Evolutionary conservation across 345 rosid genomes (phyloP).

Genomic region (Pistacia atlantica): DNA sequence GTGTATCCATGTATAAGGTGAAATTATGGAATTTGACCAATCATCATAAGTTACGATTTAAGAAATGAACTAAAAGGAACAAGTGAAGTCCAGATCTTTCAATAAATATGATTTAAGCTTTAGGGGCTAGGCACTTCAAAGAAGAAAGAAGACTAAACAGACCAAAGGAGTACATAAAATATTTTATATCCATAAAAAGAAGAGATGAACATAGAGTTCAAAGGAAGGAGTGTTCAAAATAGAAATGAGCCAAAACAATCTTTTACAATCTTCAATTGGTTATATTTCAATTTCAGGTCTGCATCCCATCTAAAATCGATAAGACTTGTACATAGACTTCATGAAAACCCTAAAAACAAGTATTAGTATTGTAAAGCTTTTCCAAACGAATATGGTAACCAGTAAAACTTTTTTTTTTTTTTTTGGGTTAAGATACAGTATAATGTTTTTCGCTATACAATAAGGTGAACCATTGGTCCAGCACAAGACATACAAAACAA

Average conservation of each 20-base stretch:
- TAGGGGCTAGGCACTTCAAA: neutral
- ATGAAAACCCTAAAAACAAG: neutral
- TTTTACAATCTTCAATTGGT: neutral
- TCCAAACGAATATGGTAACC: neutral
- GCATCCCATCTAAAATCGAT: neutral
- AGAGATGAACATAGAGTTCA: neutral
- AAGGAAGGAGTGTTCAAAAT: neutral
- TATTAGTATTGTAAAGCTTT: neutral
- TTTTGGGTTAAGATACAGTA: too few species aligned
- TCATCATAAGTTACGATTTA: neutral
- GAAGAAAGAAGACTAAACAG: neutral
- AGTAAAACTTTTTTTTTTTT: neutral
- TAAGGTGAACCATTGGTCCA: too few species aligned
- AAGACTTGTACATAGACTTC: neutral
- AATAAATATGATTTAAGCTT: neutral
- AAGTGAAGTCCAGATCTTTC: neutral
- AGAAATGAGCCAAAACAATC: slow-evolving; percentile 1
- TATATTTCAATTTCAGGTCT: neutral
- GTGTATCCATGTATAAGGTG: too few species aligned
- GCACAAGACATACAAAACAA: too few species aligned
- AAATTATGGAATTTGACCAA: too few species aligned
- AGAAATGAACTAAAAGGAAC: neutral
- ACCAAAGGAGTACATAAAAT: neutral
- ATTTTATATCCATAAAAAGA: neutral
- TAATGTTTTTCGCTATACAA: too few species aligned